A percentile compares a stretch with the other conserved stretches of the same genome.
Conservation (phyloP, 1,284 basidiomycete genomes). For the Tilletia caries region DNA sequence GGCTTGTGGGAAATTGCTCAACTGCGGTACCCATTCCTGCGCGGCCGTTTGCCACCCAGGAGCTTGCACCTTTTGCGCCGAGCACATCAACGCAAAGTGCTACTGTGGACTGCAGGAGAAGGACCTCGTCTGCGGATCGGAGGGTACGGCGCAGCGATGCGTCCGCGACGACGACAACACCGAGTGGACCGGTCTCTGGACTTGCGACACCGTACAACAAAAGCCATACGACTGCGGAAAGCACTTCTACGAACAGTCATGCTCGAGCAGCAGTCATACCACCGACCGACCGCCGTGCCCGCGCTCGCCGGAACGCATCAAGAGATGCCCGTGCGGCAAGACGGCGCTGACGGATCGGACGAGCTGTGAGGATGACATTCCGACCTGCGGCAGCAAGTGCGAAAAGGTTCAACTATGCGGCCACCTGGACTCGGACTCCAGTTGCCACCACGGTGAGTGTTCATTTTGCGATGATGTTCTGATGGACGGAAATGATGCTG, state of each 20-base stretch:
- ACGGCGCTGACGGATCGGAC: slow-evolving; percentile 26
- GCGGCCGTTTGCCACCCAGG: slow-evolving; percentile 41
- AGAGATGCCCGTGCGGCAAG: slow-evolving; percentile 47
- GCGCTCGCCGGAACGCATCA: slow-evolving; percentile 32
- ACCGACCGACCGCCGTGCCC: slow-evolving; percentile 29
- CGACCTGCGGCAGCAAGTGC: slow-evolving; percentile 40
- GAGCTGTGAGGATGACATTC: slow-evolving; percentile 43
- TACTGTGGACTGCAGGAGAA: slow-evolving; percentile 44
- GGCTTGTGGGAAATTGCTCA: slow-evolving; percentile 37
- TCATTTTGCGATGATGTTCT: too few relatives aligned
- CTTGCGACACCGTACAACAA: slow-evolving; percentile 35
- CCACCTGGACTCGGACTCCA: slow-evolving; percentile 32
- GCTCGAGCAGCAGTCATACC: slow-evolving; percentile 21
- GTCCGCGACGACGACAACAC: slow-evolving; percentile 14
- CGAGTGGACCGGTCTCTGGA: slow-evolving; percentile 32
- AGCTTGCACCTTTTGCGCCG: slow-evolving; percentile 35
- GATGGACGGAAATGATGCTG: too few relatives aligned
- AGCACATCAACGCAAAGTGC: slow-evolving; percentile 31
- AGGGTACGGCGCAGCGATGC: slow-evolving; percentile 28
- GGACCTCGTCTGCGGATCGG: slow-evolving; percentile 38
- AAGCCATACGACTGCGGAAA: slow-evolving; percentile 42
- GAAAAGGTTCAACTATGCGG: slow-evolving; percentile 35
- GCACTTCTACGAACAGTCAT: slow-evolving; percentile 39
- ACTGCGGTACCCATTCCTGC: slow-evolving; percentile 46
- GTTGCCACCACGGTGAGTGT: slow-evolving; percentile 34